Percentiles rank a stretch among this genome's conserved stretches.
Conservation (phyloP, 148 eudicot genomes). For the Fallopia convolvulus region DNA sequence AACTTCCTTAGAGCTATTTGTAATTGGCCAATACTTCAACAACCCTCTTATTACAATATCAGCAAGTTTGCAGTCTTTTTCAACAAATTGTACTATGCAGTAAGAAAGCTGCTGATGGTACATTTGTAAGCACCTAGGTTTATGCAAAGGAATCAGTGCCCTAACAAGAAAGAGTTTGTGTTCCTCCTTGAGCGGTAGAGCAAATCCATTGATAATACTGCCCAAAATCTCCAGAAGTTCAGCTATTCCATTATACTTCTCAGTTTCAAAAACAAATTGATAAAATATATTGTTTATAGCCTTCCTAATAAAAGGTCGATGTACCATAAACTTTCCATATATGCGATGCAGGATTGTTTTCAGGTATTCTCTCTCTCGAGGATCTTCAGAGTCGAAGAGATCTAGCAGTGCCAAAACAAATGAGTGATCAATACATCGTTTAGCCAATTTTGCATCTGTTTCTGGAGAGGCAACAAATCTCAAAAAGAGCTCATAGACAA, state of each 20-base stretch:
- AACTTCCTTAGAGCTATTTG: slow-evolving; percentile 14
- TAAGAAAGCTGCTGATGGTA: slow-evolving; percentile 14
- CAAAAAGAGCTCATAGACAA: slow-evolving; percentile 15
- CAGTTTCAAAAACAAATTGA: slow-evolving; percentile 14
- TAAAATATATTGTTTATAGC: slow-evolving; percentile 13
- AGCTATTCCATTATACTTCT: slow-evolving; percentile 6
- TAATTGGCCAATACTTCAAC: slow-evolving; percentile 16
- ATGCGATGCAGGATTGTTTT: slow-evolving; percentile 15
- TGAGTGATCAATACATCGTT: slow-evolving; percentile 10
- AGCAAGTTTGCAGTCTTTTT: slow-evolving; percentile 14
- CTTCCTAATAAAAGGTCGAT: slow-evolving; percentile 14
- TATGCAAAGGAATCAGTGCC: slow-evolving; percentile 13
- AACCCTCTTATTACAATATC: slow-evolving; percentile 14
- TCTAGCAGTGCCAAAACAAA: slow-evolving; percentile 12
- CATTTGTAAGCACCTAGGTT: slow-evolving; percentile 11
- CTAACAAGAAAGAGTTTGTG: slow-evolving; percentile 11
- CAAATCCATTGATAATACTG: slow-evolving; percentile 14
- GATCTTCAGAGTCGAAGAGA: slow-evolving; percentile 17
- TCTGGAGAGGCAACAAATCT: slow-evolving; percentile 10
- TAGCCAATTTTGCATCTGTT: slow-evolving; percentile 13
- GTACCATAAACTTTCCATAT: slow-evolving; percentile 17
- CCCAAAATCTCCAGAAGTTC: slow-evolving; percentile 16
- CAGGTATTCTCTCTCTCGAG: slow-evolving; percentile 15
- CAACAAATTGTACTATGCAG: slow-evolving; percentile 13
- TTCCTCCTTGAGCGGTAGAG: slow-evolving; percentile 17